Conservation (phyloP, 2,329 filamentous ascomycete species). For the Trichoderma sp. region DNA sequence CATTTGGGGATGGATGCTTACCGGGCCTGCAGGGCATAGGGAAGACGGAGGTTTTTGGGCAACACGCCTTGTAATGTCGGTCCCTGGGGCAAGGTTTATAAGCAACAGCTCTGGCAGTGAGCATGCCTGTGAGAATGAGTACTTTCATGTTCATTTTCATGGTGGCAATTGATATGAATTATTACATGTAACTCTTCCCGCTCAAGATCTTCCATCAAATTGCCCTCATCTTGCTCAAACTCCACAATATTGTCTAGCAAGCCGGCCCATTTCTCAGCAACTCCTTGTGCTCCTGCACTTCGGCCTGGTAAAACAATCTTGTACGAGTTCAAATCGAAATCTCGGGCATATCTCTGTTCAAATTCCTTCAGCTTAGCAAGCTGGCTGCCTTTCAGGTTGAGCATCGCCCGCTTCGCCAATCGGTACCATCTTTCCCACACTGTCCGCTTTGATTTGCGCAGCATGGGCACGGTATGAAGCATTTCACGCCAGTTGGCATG, state of each 20-base stretch:
- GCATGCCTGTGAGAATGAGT: not conserved
- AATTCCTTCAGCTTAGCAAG: constrained; percentile 62
- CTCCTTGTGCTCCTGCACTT: constrained; percentile 20
- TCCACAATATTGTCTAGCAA: constrained; percentile 25
- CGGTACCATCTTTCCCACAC: constrained; percentile 2
- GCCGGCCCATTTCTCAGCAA: constrained; percentile 27
- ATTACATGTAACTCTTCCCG: not conserved
- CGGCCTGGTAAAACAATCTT: constrained; percentile 26
- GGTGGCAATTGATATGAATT: accelerated
- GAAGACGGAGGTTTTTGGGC: too few species aligned
- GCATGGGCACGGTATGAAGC: constrained; percentile 28
- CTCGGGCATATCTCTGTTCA: not conserved
- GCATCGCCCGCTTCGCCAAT: constrained; percentile 64
- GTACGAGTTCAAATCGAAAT: constrained; percentile 21
- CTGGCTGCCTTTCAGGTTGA: constrained; percentile 71
- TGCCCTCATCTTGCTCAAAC: constrained; percentile 11
- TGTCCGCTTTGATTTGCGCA: constrained; percentile 27
- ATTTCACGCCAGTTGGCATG: constrained; percentile 28
- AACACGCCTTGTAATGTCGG: too few species aligned
- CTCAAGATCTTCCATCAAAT: constrained; percentile 17
- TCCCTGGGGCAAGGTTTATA: not conserved
- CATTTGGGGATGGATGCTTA: not conserved
- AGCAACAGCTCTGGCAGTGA: not conserved
- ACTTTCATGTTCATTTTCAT: not conserved
- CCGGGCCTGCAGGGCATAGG: too few species aligned